Evolutionary conservation across 306 rosid species (phyloP).

Genomic region (Urtica urens): DNA sequence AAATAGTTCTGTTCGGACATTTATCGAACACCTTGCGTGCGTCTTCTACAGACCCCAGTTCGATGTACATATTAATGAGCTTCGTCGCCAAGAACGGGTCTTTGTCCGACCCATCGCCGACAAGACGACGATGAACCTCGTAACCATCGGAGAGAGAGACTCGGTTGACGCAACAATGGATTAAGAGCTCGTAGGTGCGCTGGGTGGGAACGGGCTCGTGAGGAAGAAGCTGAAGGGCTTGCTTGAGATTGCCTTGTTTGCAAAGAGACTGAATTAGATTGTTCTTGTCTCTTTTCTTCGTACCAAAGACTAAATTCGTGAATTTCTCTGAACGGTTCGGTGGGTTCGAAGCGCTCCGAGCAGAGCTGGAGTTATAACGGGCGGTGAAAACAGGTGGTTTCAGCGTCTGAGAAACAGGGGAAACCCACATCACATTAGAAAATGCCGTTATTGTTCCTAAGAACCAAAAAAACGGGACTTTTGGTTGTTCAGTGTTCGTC

Average conservation of each 20-base stretch:
- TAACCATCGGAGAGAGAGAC: constrained; percentile 53
- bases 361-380: constrained; percentile 14
- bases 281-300: constrained; percentile 26
- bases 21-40: constrained; percentile 67
- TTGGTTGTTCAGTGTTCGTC: too few relatives aligned
- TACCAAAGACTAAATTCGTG: constrained; percentile 24
- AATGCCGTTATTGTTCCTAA: too few relatives aligned
- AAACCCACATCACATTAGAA: constrained; percentile 49
- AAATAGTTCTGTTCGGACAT: constrained; percentile 58
- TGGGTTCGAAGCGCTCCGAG: constrained; percentile 17
- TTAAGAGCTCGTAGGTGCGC: constrained; percentile 60
- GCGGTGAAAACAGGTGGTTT: constrained; percentile 21
- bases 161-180: constrained; percentile 49
- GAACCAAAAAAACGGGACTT: too few relatives aligned
- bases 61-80: constrained; percentile 72
- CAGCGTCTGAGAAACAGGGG: constrained; percentile 34
- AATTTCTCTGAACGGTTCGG: constrained; percentile 31
- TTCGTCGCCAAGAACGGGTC: constrained; percentile 85
- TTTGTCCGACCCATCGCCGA: constrained; percentile 41
- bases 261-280: constrained; percentile 63
- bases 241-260: constrained; percentile 60
- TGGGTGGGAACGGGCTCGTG: constrained; percentile 59
- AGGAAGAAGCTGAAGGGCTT: constrained; percentile 52
- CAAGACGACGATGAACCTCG: constrained; percentile 45
- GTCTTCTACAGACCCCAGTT: constrained; percentile 47